phyloP scores from a whole-genome alignment of 306 rosid genomes.

The Casuarina equisetifolia region DNA sequence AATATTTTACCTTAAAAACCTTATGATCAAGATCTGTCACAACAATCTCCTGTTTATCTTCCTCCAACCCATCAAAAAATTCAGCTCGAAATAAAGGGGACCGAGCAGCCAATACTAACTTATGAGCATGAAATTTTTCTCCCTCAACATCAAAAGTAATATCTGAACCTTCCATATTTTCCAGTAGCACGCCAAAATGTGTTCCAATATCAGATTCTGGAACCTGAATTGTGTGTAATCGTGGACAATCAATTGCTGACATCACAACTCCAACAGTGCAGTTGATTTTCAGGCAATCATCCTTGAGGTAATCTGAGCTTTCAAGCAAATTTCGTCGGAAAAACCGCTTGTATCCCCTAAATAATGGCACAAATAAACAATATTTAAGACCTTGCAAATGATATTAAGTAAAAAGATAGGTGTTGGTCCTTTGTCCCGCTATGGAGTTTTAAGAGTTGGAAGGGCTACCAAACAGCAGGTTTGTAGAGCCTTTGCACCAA shows the following conservation, averaged over 20 bases:
- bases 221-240: conserved; percentile 52
- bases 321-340: conserved; percentile 71
- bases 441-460: neutral
- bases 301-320: conserved; percentile 66
- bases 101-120: conserved; percentile 77
- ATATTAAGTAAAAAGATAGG: neutral
- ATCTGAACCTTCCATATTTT: conserved; percentile 83
- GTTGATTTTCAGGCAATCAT: conserved; percentile 81
- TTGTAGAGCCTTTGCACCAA: no score
- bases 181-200: conserved; percentile 64
- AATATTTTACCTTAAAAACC: conserved; percentile 75
- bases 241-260: conserved; percentile 66
- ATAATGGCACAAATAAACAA: conserved; percentile 11
- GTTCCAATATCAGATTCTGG: conserved; percentile 79
- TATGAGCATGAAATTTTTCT: conserved; percentile 71
- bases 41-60: conserved; percentile 43
- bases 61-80: conserved; percentile 46
- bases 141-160: conserved; percentile 67
- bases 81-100: conserved; percentile 59
- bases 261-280: conserved; percentile 93
- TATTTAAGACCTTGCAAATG: conserved; percentile 15
- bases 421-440: neutral
- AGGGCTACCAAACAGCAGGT: neutral
- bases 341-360: conserved; percentile 89
- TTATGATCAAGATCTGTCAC: conserved; percentile 67